Conservation (phyloP, 1,284 basidiomycete species). For the Puccinia triticina region DNA sequence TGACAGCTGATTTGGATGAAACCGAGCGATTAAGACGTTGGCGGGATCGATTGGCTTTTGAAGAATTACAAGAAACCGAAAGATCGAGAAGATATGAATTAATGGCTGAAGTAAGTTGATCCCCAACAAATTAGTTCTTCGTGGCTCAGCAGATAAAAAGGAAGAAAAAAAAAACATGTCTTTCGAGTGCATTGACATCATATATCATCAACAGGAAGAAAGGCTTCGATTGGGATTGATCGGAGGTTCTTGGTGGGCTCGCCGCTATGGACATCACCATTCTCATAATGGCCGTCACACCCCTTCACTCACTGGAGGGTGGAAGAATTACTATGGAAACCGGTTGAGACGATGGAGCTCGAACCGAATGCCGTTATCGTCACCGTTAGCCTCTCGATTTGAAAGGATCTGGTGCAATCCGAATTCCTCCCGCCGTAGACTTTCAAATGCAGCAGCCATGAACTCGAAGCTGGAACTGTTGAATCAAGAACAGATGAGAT, state of each 20-base stretch:
- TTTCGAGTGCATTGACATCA: neutral
- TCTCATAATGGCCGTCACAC: slow-evolving; percentile 43
- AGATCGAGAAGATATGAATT: slow-evolving; percentile 39
- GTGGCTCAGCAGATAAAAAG: neutral
- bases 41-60: slow-evolving; percentile 49
- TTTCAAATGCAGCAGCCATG: slow-evolving; percentile 22
- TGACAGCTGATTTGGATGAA: slow-evolving; percentile 46
- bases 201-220: slow-evolving; percentile 41
- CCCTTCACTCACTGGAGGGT: slow-evolving; percentile 22
- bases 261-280: slow-evolving; percentile 41
- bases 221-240: slow-evolving; percentile 49
- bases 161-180: neutral
- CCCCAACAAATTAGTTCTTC: neutral
- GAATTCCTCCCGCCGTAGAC: slow-evolving; percentile 30
- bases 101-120: slow-evolving; percentile 49
- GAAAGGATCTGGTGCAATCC: slow-evolving; percentile 50
- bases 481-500: slow-evolving; percentile 40
- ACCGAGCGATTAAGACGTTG: slow-evolving; percentile 45
- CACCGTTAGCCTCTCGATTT: slow-evolving; percentile 39
- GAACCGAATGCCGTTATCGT: slow-evolving; percentile 44
- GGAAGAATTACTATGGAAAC: slow-evolving; percentile 46
- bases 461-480: slow-evolving; percentile 43
- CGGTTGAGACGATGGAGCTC: slow-evolving; percentile 47
- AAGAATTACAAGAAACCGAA: slow-evolving; percentile 49
- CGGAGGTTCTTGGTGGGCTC: slow-evolving; percentile 49